Evolutionary conservation across 257 asterid genomes (phyloP).

Genomic region (Solanum chmielewskii): DNA sequence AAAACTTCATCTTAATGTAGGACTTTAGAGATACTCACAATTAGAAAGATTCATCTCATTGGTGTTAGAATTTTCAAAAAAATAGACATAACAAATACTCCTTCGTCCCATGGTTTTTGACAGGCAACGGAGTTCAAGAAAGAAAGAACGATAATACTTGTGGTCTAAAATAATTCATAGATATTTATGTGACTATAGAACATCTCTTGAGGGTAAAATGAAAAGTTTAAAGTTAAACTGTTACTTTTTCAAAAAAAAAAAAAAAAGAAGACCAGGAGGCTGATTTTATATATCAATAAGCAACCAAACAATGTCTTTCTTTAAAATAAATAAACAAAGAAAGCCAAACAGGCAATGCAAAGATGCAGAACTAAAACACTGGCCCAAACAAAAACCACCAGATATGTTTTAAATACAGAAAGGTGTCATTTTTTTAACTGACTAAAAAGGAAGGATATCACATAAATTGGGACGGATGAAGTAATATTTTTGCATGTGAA

Average conservation of each 20-base stretch:
- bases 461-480: background rate
- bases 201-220: background rate
- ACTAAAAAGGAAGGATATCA: background rate
- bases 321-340: background rate
- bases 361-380: background rate
- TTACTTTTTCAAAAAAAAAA: background rate
- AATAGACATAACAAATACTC: background rate
- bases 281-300: background rate
- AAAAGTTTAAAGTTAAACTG: background rate
- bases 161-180: background rate
- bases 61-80: background rate
- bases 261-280: background rate
- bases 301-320: background rate
- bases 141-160: background rate
- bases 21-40: background rate
- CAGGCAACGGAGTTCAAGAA: background rate
- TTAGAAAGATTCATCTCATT: background rate
- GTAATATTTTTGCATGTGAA: background rate
- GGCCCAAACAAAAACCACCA: background rate
- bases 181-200: background rate
- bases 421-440: background rate
- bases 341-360: background rate
- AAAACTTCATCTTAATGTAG: background rate
- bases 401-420: background rate
- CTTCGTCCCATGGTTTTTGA: background rate